These are phyloP conservation scores for Salix purpurea DNA, from an alignment of 345 rosid genomes.

Conservation along the genomic window DNA sequence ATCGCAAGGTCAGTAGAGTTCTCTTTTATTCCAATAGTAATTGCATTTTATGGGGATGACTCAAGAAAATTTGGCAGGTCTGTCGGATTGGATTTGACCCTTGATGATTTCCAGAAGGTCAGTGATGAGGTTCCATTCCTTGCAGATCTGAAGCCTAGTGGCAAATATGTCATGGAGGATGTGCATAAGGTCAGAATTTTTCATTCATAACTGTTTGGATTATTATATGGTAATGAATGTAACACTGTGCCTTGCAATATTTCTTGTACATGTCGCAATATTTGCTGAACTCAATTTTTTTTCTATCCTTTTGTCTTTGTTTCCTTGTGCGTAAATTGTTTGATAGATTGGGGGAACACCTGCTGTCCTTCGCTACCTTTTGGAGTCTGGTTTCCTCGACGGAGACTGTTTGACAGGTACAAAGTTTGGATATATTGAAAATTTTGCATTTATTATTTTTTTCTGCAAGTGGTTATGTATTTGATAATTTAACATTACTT, in stretches of 20 bases:
- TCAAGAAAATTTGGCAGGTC: constrained; percentile 58
- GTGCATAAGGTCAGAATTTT: constrained; percentile 68
- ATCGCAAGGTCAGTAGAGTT: constrained; percentile 66
- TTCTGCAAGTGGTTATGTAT: constrained; percentile 2
- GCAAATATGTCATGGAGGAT: constrained; percentile 97
- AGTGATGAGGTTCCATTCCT: constrained; percentile 88
- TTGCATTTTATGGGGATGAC: constrained; percentile 10
- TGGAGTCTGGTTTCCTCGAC: constrained; percentile 59
- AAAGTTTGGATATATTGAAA: constrained; percentile 2
- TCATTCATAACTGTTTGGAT: constrained; percentile 2
- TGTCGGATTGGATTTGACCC: constrained; percentile 81
- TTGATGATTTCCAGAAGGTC: constrained; percentile 94
- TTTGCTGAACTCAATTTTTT: not conserved
- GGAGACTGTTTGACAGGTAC: constrained; percentile 83
- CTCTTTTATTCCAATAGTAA: constrained; percentile 2
- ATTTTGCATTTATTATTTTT: not conserved
- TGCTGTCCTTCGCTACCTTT: constrained; percentile 60
- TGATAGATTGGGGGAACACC: constrained; percentile 75
- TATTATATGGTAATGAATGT: not conserved
- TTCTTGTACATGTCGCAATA: not conserved
- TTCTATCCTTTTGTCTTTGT: not conserved
- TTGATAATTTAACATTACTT: not conserved
- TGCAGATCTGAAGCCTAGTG: constrained; percentile 97
- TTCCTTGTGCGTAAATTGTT: not conserved
- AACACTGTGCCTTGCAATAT: not conserved